Base-by-base conservation (phyloP, 805 yeast genomes). In the Zygotorulaspora sp. region DNA sequence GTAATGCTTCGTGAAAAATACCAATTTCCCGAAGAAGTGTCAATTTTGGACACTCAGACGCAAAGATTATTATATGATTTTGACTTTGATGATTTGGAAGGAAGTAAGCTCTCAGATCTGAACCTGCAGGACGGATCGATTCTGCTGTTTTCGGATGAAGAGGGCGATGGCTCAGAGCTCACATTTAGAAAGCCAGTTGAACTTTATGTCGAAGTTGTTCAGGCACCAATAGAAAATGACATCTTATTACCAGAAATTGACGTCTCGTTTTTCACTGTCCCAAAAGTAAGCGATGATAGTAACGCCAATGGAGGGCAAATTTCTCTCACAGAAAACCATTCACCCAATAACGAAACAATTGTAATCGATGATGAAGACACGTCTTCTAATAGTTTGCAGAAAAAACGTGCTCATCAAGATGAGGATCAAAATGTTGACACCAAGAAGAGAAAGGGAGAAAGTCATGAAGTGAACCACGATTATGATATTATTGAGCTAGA, bases 61-160 rank as follows among this genome's bases (percentile, higher is more conserved):
- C 73, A 76, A 23, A 72, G 74, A 47, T 68, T 92, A 43, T 57
- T 92, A 6, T 86, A 85, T 50, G 98, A 92, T 62, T 71, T 71
- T 40, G 98, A 90, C 53, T 88, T 85, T 58, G 95, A 86, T 34
- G 97, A 89, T 53, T 80, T 90, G 52, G 50, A 69, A 9, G 66
- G 63, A 0, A 67, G 65, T 22, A 57, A 68, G 0, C 62, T 92
- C 12, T 40, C 45, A 1, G 75, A 73, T 1, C 58, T 81, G 11
- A 82, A 83, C 7, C 64, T 88, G 19, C 49, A 46, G 5, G 62
- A 67, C 34, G 92, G 90, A n/a, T 72, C 78, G 14, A 67, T 80
- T 14, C 26, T 92, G 11, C 72, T 81, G 1, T 70, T 92, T 12
- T 77, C 81, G 32, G 98, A 92, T 61, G 96, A 90, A 37, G 80